Evolutionary conservation across 345 rosid genomes (phyloP), one percentile per base, ranked within the genome.

Genomic region (Acer campestre): DNA sequence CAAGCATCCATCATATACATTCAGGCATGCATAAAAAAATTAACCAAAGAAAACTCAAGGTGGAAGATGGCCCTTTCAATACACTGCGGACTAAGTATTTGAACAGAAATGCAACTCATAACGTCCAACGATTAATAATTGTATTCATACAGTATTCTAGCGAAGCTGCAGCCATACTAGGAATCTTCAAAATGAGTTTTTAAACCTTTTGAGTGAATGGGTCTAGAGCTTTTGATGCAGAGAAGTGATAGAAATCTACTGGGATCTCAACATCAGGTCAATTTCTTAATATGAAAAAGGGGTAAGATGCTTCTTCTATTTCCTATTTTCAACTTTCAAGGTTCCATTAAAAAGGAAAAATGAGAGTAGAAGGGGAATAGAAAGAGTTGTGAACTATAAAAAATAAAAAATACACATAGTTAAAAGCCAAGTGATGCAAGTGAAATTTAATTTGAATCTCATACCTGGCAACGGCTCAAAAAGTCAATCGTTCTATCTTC

Each of bases 381-480:
- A 68, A 31, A 25, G n/a, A 22, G 20, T 62, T 62, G n/a, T 10
- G 2, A 48, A 63, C 31, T 16, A 44, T 23, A 61, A 58, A 61
- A 61, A 61, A 42, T 40, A 3, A 40, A 64, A 38, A 74, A 46
- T 48, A 53, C 46, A 46, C 49, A 27, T 17, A 46, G 29, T 29
- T 25, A 1, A 67, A 61, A 27, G 6, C 42, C 31, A 70, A 62
- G 8, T 53, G 72, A 65, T 51, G 31, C 58, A 51, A 53, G 25
- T 67, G 5, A 29, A 14, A 73, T 59, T 17, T 1, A 13, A 42
- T 31, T 67, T 9, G 59, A 73, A 61, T 35, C 64, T 38, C 7
- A 38, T 75, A 94, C 98, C 98, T 95, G 93, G 79, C 98, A 95
- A 40, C 86, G 93, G 46, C 83, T 83, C 73, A 95, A 92, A 81